Base-by-base conservation (phyloP, 805 yeast genomes). In the Debaryomyces tyrocola region DNA sequence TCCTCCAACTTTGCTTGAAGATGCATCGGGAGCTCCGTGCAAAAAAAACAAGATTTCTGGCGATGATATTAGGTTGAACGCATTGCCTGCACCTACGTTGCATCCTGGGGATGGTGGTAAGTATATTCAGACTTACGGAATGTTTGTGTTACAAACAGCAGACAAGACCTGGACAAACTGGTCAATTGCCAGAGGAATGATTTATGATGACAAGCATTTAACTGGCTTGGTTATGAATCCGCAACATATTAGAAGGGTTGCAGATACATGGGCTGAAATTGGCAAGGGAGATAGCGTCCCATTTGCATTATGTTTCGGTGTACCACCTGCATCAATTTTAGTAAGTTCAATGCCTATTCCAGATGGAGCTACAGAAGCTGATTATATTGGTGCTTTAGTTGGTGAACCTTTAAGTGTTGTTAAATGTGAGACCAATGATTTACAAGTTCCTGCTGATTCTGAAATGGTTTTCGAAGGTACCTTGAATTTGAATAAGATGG, bases 161-260 rank as follows among this genome's bases (percentile, higher is more conserved):
- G 64, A 60, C 43, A 50, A 49, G 31, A 37, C 41, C 4, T 60
- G 63, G 64, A 53, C 62, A 14, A 61, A 61, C 40, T 61, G 64
- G 66, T 58, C 62, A 10, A 58, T 60, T 47, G 63, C 66, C 7
- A 51, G 66, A 41, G 62, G 54, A 18, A 57, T 59, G 64, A 43
- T 60, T 28, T 15, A 39, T 21, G 61, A 48, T 42, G 51, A 59
- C 15, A 59, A 48, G 4, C 57, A 56, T 18, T 40, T 61, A 31
- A 50, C 60, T 14, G 66, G 66, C n/a, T 42, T 58, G 21, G 64
- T 61, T 28, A 41, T 57, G 12, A 52, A 45, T 15, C 62, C 64
- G 4, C 66, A 59, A 43, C 64, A 60, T 45, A 61, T 61, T 11
- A 41, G 54, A 34, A 51, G 44, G 18, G 57, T 59, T 37, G 58